Evolutionary conservation across 2,329 filamentous ascomycete genomes (phyloP), one percentile per base, ranked within the genome.

Genomic region (Diaporthe ilicicola): DNA sequence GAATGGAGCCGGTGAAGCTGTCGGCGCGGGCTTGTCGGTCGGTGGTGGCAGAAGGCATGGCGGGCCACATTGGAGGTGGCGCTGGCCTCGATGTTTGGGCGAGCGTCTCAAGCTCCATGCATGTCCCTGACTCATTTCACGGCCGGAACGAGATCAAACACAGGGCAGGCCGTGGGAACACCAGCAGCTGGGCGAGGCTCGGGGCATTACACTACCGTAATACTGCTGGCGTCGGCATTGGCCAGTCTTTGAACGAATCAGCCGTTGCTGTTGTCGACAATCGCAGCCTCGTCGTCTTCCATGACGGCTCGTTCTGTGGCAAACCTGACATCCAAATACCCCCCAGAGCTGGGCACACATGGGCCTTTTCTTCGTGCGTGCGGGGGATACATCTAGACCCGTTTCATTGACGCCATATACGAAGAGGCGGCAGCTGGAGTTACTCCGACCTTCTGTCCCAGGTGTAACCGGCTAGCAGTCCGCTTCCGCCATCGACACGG

Each of bases 1-100:
- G 68, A 54, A 70, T 53, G 15, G 70, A 24, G 46, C 69, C 73
- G 12, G 46, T 56, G 55, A 73, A 73, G 51, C 72, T 70, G 19
- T 70, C 69, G 17, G 65, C 29, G 24, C 62, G 69, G 29, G 32
- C 34, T 67, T 51, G 34, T 48, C 44, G 46, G 55, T 37, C 24
- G 32, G 22, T 13, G 42, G 32, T 34, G 46, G 32, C 32, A 42
- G 17, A 53, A 42, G 32, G 37, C 55, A 67, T 67, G 34, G 13
- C 34, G 64, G 64, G 22, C 64, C 15, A 32, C 34, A n/a, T 50
- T 39, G 39, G 39, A 29, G 55, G 24, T 32, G 37, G 55, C 37
- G 39, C 39, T 39, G 55, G 55, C 55, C 55, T 44, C 8, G 55
- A 39, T 44, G 17, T 32, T 24, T 22, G 24, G 53, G 53, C 55